Base-by-base conservation (phyloP, 2,329 filamentous ascomycete species). In the Sporothrix variecibatus region DNA sequence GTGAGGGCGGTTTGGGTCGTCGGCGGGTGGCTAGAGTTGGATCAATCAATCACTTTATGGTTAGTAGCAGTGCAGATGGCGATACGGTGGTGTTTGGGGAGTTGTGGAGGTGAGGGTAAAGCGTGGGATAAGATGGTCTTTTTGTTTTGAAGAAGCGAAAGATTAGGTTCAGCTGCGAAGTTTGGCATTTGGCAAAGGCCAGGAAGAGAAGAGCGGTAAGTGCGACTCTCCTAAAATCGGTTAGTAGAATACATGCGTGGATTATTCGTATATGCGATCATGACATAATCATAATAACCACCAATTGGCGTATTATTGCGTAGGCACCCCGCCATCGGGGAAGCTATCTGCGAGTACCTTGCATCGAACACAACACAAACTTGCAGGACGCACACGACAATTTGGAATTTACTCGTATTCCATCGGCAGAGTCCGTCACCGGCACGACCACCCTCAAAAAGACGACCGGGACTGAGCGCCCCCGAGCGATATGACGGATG, bases 401-500 rank as follows among this genome's bases (percentile, higher is more conserved):
- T 2, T 46, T 46, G n/a, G 2, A 4, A 20, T 3, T 20, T 49
- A 5, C 38, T 23, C 9, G 12, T 23, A 23, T 17, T 23, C 8
- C 23, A 68, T 23, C 26, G 65, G n/a, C 62, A 65, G 4, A 60
- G 51, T 11, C 28, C 38, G 26, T 12, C 12, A 26, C 20, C 46
- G n/a, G 46, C 12, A 28, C 58, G 15, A 69, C 69, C 46, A 49
- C 43, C 4, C 15, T n/a, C 12, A 49, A 49, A 49, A 12, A 70
- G 34, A 51, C 34, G 68, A n/a, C 64, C 76, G 78, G 79, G 78
- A 80, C 75, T 12, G 75, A 69, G 75, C 74, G 78, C 76, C 78
- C 78, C 77, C 74, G 76, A 77, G 78, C 78, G 85, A 84, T 82
- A 86, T 89, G 86, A 92, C 94, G 93, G 87, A 98, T 98, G 95